Evolutionary conservation across 2,329 filamentous ascomycete genomes (phyloP), one percentile per base, ranked within the genome.

Genomic region (Trichoderma lentiforme): DNA sequence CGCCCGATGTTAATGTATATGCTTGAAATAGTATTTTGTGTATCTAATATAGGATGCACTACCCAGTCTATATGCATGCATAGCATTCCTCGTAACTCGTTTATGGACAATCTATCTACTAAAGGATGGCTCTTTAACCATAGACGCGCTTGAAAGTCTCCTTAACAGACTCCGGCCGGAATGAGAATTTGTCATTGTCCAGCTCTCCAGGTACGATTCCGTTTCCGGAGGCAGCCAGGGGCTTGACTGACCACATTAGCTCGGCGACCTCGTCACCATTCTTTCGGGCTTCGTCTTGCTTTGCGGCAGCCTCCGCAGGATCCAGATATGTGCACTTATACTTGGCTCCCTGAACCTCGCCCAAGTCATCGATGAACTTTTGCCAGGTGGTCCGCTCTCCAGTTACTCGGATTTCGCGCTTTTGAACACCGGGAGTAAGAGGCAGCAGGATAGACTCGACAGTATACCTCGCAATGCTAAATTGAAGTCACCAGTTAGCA

Each of bases 181-280:
- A 67, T 8, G 64, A 67, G 32, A 67, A 67, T 26, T 28, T 67
- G 32, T 67, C 64, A 56, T 67, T 67, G 15, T 67, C 64, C 64
- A 67, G 64, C 64, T 57, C 21, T 15, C 64, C 64, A 28, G 64
- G 21, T 11, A 67, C 64, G 24, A 67, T 36, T n/a, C 47, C 64
- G 12, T 57, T 24, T 57, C 64, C 64, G 12, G 28, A 36, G 51
- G 64, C 64, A 24, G 47, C 64, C n/a, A 67, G 34, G 21, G 64
- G 64, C 21, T 67, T 67, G 24, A 67, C 64, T 4, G 30, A 67
- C 64, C 64, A 67, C 64, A 30, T 67, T 9, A 67, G 30, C 15
- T 67, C 64, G 15, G 51, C 21, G 2, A 18, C 64, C 11, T 67
- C 64, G 9, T 67, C 64, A 4, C 64, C 64, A 57, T 21, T 32